phyloP scores from a whole-genome alignment of 805 yeast genomes.

The Kodamaea laetipori region DNA sequence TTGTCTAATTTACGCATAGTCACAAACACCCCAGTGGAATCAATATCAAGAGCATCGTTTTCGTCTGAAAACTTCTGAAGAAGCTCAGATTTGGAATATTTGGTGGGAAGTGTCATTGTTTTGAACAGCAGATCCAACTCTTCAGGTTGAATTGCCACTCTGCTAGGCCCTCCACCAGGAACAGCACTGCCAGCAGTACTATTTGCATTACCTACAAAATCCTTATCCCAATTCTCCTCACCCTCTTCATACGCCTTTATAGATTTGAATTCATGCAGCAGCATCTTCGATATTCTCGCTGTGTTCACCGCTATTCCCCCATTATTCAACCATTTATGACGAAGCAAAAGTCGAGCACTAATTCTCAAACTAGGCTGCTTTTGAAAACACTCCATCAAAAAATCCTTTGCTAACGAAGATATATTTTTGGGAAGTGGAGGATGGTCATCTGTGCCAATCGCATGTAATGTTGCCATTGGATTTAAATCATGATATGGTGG shows the following conservation, averaged over 20 bases:
- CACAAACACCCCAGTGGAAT: constrained; percentile 5
- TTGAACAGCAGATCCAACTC: constrained; percentile 15
- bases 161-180: not conserved
- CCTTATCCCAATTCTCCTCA: constrained; percentile 41
- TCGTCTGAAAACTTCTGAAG: constrained; percentile 34
- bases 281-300: constrained; percentile 2
- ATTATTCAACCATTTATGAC: constrained; percentile 60
- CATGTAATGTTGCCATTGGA: constrained; percentile 80
- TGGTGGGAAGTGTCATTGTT: constrained; percentile 9
- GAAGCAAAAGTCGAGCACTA: constrained; percentile 54
- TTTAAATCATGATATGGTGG: constrained; percentile 84
- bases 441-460: constrained; percentile 73
- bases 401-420: constrained; percentile 50
- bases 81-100: constrained; percentile 27
- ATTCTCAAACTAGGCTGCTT: constrained; percentile 63
- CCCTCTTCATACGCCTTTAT: constrained; percentile 30
- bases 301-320: not conserved
- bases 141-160: constrained; percentile 11
- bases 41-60: constrained; percentile 18
- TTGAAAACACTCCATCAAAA: constrained; percentile 68
- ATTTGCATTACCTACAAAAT: constrained; percentile 23
- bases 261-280: constrained; percentile 18
- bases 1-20: not conserved
- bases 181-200: not conserved
- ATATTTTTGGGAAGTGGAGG: constrained; percentile 66